phyloP scores from a whole-genome alignment of 495 filamentous ascomycete genomes.

The Ascodesmis nigricans region DNA sequence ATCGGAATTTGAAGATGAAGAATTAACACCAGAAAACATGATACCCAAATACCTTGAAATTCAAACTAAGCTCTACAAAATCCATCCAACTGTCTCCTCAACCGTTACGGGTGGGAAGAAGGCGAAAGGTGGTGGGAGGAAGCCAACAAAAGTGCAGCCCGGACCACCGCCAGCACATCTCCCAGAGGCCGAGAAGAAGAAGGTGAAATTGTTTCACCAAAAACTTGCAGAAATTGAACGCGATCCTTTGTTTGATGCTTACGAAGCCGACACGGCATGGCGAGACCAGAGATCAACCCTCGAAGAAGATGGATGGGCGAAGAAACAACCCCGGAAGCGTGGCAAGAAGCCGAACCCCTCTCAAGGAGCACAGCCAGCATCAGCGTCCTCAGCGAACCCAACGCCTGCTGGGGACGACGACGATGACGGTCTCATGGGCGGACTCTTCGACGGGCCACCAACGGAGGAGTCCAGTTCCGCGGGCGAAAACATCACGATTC shows the following conservation, averaged over 20 bases:
- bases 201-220: constrained; percentile 38
- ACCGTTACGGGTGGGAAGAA: constrained; percentile 25
- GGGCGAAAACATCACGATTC: constrained; percentile 33
- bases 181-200: constrained; percentile 17
- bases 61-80: constrained; percentile 46
- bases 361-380: not conserved
- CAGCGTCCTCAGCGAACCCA: not conserved
- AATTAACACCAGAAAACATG: constrained; percentile 50
- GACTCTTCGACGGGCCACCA: constrained; percentile 15
- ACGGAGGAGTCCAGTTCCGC: constrained; percentile 28
- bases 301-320: constrained; percentile 30
- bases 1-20: constrained; percentile 29
- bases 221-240: constrained; percentile 58
- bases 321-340: constrained; percentile 8
- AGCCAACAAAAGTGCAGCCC: constrained; percentile 7
- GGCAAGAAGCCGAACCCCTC: not conserved
- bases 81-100: constrained; percentile 38
- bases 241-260: constrained; percentile 68
- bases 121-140: constrained; percentile 22
- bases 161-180: constrained; percentile 15
- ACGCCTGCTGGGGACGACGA: not conserved
- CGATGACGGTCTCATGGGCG: constrained; percentile 8
- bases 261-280: constrained; percentile 57
- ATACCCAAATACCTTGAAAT: constrained; percentile 51
- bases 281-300: constrained; percentile 40